Evolutionary conservation across 352 stramenopile genomes (phyloP), one percentile per base, ranked within the genome.

Genomic region (Phytophthora parvispora): DNA sequence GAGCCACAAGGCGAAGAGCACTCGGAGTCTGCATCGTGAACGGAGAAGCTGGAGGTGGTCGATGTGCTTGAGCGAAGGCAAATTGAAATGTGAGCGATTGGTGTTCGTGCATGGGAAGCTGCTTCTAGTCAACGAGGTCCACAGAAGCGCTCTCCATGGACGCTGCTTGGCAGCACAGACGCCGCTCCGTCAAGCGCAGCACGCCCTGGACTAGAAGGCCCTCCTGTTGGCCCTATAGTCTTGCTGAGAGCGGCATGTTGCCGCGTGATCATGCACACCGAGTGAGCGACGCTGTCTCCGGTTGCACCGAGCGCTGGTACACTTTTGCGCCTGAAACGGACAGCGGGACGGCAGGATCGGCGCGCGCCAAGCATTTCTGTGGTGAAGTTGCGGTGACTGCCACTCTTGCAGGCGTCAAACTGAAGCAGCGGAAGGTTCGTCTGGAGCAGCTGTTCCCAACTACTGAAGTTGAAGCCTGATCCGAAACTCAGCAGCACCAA

Each of bases 161-260:
- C 38, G 16, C 38, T 48, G 20, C 49, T 55, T 56, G 60, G 60
- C 28, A 25, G 51, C 60, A 68, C 50, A 62, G 60, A 62, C 20
- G 36, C 36, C 28, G 10, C 36, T 22, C n/a, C 42, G 42, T 49
- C n/a, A 28, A 28, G 22, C 38, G 9, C 38, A 10, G 38, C 18
- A n/a, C 16, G 38, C 38, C 16, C 34, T 58, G 18, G 20, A 38
- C 49, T 53, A 18, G 49, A n/a, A 52, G 27, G 10, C 5, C 51
- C 22, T 50, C 58, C 13, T 42, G 54, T 54, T 8, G 45, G 8
- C 22, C 22, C 58, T 43, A 58, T 32, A 2, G 25, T 57, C 45
- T 34, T 43, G 58, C 48, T 65, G 34, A n/a, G 2, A 9, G 51
- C 31, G 12, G 20, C 45, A 20, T 32, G 28, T 18, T 20, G 25